Conservation (phyloP, 2,329 filamentous ascomycete genomes). For the Paecilomyces variotii region DNA sequence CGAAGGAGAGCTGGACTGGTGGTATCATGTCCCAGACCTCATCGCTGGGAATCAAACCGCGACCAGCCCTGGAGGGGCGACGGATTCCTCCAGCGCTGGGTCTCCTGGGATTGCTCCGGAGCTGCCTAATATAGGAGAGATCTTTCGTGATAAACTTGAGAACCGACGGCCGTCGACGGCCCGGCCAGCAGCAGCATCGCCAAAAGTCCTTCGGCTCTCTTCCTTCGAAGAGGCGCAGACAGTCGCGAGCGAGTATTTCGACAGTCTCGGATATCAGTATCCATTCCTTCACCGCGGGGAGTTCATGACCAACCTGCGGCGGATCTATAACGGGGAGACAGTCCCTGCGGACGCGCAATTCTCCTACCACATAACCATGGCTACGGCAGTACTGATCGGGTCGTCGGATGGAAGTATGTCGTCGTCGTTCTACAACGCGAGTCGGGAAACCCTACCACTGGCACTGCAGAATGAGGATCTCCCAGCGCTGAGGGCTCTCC, state of each 20-base stretch:
- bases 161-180: slow-evolving; percentile 27
- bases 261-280: slow-evolving; percentile 32
- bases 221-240: slow-evolving; percentile 29
- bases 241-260: slow-evolving; percentile 27
- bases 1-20: slow-evolving; percentile 27
- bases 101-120: slow-evolving; percentile 18
- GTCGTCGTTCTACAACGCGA: slow-evolving; percentile 27
- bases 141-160: slow-evolving; percentile 32
- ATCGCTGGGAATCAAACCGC: slow-evolving; percentile 20
- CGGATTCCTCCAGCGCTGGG: slow-evolving; percentile 11
- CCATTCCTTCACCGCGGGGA: slow-evolving; percentile 28
- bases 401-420: slow-evolving; percentile 23
- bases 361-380: slow-evolving; percentile 30
- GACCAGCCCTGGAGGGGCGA: slow-evolving; percentile 12
- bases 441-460: slow-evolving; percentile 24
- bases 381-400: slow-evolving; percentile 27
- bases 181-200: slow-evolving; percentile 20
- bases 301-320: slow-evolving; percentile 24
- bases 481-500: slow-evolving; percentile 26
- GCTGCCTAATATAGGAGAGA: slow-evolving; percentile 31
- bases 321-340: slow-evolving; percentile 26
- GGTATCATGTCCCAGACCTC: slow-evolving; percentile 31
- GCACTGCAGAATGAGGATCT: slow-evolving; percentile 32
- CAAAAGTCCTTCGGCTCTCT: slow-evolving; percentile 24
- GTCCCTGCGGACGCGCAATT: slow-evolving; percentile 26